Base-by-base conservation (phyloP, 1,284 basidiomycete species). In the Trichosporon asahii region DNA sequence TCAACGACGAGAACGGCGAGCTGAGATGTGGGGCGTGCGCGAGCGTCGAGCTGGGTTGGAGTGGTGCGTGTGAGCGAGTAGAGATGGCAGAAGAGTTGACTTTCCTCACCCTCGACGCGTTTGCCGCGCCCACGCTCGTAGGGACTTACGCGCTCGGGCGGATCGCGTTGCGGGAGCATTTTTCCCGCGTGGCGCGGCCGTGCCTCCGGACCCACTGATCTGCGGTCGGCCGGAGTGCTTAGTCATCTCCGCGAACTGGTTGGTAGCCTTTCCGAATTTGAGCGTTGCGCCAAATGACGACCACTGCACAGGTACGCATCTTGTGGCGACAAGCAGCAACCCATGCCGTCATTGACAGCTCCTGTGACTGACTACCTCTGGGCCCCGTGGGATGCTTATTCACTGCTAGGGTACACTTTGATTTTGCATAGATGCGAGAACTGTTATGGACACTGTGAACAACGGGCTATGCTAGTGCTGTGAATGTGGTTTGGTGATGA, bases 221-320 rank as follows among this genome's bases (percentile, higher is more conserved):
- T 15, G 14, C 53, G 6, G 8, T 4, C 25, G 11, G 14, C 4
- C 53, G 53, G 53, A 57, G 8, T 57, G 57, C 46, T 33, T 11
- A n/a, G 15, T 9, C 14, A 31, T n/a, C 57, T 61, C 53, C 57
- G 57, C 18, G 4, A 15, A 15, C 57, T 25, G 6, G 25, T 21
- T n/a, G n/a, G 31, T 33, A 9, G 29, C 4, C 15, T 61, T 61
- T 61, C 57, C 57, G 57, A 61, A 61, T 61, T 31, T 4, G 29
- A 61, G 27, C 49, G 49, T 61, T 61, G 57, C 57, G 57, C 29
- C 18, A 61, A 61, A 61, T 61, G 57, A 61, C 57, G 57, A 61
- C 57, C 57, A n/a, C 55, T 40, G 37, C 40, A 44, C 40, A 44
- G 40, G 40, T 44, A 44, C 40, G 18, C 40, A 44, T 3, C 40